Evolutionary conservation across 306 rosid species (phyloP), one percentile per base, ranked within the genome.

Genomic region (Dicorynia guianensis): DNA sequence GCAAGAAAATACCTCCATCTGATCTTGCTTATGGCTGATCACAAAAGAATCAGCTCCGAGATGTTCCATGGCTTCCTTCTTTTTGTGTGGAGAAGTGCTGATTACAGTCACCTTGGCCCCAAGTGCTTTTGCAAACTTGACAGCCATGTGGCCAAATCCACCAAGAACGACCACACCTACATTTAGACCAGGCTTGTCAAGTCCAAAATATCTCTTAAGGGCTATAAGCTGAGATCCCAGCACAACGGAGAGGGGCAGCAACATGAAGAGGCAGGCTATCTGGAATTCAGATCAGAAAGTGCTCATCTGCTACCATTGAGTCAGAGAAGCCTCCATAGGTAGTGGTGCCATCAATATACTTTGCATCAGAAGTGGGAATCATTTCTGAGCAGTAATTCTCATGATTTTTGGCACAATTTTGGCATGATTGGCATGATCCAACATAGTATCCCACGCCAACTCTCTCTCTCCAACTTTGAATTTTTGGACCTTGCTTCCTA

Each of bases 161-260:
- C 85, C 85, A 1, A 85, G 79, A n/a, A 83, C 88, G 14, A 78
- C 88, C 15, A 85, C 79, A 0, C 85, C 88, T 12, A 85, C 12
- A 42, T 78, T 72, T 60, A 74, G 52, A 3, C 85, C 83, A 0
- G 88, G 81, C 72, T 84, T 60, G 48, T 79, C 83, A 0, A 87
- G 81, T 7, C 76, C 86, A 30, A 18, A 87, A 20, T 72, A 48
- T 58, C 80, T 76, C 63, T 79, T 79, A 5, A 46, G 90, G 88
- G 19, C 83, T 73, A 63, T 81, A 87, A 4, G 80, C 77, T 1
- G 90, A 75, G 47, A 83, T 76, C 14, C 90, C 86, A 1, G 87
- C 87, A 46, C 87, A 85, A 1, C 76, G 83, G 6, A 85, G 79
- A 11, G 87, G 87, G 11, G 83, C 89, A 15, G 68, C 69, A 35